Evolutionary conservation across 2,329 filamentous ascomycete species (phyloP).

Genomic region (Fusarium setosum): DNA sequence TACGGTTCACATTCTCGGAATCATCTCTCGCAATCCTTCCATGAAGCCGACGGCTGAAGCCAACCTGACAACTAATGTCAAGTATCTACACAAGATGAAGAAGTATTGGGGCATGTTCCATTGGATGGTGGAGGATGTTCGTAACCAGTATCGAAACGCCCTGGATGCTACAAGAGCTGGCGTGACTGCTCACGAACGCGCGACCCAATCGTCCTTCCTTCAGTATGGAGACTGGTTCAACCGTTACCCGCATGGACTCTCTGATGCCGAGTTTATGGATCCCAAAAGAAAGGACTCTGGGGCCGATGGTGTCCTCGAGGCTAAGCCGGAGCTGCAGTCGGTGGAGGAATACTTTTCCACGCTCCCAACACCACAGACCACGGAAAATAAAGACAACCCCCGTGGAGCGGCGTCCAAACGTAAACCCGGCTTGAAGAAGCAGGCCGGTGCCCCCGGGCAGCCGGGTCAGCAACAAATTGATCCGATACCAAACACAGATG

Average conservation of each 20-base stretch:
- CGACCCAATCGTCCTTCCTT: slow-evolving; percentile 74
- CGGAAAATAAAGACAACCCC: slow-evolving; percentile 50
- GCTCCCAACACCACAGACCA: slow-evolving; percentile 69
- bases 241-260: slow-evolving; percentile 91
- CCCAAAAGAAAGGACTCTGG: slow-evolving; percentile 81
- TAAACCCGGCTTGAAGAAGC: slow-evolving; percentile 53
- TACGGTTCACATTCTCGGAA: slow-evolving; percentile 92
- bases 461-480: slow-evolving; percentile 37
- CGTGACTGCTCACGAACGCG: slow-evolving; percentile 59
- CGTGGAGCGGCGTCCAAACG: slow-evolving; percentile 46
- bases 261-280: slow-evolving; percentile 84
- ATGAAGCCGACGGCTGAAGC: slow-evolving; percentile 84
- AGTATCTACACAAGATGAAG: slow-evolving; percentile 94
- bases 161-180: slow-evolving; percentile 83
- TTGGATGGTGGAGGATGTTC: slow-evolving; percentile 93
- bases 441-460: slow-evolving; percentile 12
- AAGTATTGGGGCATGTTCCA: slow-evolving; percentile 99
- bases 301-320: slow-evolving; percentile 88
- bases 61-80: slow-evolving; percentile 88
- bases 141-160: slow-evolving; percentile 86
- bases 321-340: slow-evolving; percentile 90
- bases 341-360: slow-evolving; percentile 95
- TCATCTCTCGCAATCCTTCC: slow-evolving; percentile 84
- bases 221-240: slow-evolving; percentile 99
- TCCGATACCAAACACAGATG: slow-evolving; percentile 28